Conservation (phyloP, 805 yeast genomes). For the Metschnikowia cubensis region DNA sequence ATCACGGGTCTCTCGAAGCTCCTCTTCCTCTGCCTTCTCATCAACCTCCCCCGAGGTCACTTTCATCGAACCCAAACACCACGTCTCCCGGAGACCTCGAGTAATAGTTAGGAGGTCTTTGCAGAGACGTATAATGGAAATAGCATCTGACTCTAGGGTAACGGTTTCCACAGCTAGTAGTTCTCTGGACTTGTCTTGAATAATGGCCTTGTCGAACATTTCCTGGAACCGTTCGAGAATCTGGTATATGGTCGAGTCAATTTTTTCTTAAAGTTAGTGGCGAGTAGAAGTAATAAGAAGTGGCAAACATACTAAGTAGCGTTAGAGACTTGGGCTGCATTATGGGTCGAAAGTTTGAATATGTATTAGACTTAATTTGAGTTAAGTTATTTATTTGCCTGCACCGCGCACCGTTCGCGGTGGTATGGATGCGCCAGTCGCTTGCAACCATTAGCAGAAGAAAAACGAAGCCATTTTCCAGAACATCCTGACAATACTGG, state of each 20-base stretch:
- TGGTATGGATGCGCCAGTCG: neutral
- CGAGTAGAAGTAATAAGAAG: neutral
- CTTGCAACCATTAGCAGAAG: slow-evolving; percentile 3
- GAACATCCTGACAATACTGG: slow-evolving; percentile 18
- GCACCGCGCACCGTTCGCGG: neutral
- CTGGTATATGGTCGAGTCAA: slow-evolving; percentile 50
- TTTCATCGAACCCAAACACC: slow-evolving; percentile 55
- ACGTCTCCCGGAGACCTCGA: slow-evolving; percentile 48
- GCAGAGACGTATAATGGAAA: slow-evolving; percentile 47
- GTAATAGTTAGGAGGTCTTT: slow-evolving; percentile 51
- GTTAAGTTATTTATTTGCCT: neutral
- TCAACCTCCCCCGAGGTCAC: slow-evolving; percentile 19
- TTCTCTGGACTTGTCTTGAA: slow-evolving; percentile 39
- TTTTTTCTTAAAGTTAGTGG: slow-evolving; percentile 38
- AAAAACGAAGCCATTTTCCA: slow-evolving; percentile 5
- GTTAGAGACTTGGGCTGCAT: slow-evolving; percentile 47
- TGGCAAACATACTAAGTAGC: slow-evolving; percentile 30
- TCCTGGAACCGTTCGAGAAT: slow-evolving; percentile 51
- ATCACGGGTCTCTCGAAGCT: slow-evolving; percentile 24
- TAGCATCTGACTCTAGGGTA: slow-evolving; percentile 51
- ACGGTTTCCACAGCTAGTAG: slow-evolving; percentile 49
- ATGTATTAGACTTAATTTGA: neutral
- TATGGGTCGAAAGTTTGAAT: neutral
- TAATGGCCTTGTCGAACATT: slow-evolving; percentile 45
- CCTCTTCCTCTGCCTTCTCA: slow-evolving; percentile 17